Conservation (phyloP, 257 asterid genomes). For the Salvia miltiorrhiza region DNA sequence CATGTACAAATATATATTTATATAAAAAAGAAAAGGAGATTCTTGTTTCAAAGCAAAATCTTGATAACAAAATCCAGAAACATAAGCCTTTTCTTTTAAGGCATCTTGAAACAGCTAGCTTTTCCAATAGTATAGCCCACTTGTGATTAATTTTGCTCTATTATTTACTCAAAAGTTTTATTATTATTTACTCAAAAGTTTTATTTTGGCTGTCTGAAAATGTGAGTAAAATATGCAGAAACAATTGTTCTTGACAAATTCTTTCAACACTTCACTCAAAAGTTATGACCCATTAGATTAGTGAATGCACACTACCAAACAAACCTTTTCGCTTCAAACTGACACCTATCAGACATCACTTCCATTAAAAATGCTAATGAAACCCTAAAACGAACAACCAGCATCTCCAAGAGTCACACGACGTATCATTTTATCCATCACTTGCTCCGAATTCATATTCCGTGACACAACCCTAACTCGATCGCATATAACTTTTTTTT, state of each 20-base stretch:
- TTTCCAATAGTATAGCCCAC: slow-evolving; percentile 19
- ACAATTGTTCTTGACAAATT: slow-evolving; percentile 37
- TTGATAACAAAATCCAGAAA: slow-evolving; percentile 22
- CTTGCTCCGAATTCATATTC: neutral
- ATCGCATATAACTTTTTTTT: neutral
- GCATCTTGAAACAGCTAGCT: slow-evolving; percentile 39
- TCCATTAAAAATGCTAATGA: slow-evolving; percentile 11
- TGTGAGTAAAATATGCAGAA: slow-evolving; percentile 17
- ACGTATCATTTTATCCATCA: neutral
- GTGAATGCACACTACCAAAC: slow-evolving; percentile 29
- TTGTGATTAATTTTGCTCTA: slow-evolving; percentile 6
- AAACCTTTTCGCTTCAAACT: slow-evolving; percentile 22
- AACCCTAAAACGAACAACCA: slow-evolving; percentile 30
- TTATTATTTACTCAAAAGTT: slow-evolving; percentile 10
- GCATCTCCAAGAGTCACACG: slow-evolving; percentile 30
- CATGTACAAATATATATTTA: slow-evolving; percentile 14
- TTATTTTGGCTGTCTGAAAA: slow-evolving; percentile 6
- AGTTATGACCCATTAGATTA: slow-evolving; percentile 28
- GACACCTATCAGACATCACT: slow-evolving; percentile 32
- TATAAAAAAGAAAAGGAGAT: slow-evolving; percentile 18
- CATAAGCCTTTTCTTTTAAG: slow-evolving; percentile 18
- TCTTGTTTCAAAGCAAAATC: slow-evolving; percentile 31
- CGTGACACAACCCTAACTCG: neutral
- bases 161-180: slow-evolving; percentile 9
- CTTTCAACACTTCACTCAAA: slow-evolving; percentile 28